These are phyloP conservation scores for Cadophora sp. DNA, from an alignment of 2,329 filamentous ascomycete species.

Conservation along the genomic window DNA sequence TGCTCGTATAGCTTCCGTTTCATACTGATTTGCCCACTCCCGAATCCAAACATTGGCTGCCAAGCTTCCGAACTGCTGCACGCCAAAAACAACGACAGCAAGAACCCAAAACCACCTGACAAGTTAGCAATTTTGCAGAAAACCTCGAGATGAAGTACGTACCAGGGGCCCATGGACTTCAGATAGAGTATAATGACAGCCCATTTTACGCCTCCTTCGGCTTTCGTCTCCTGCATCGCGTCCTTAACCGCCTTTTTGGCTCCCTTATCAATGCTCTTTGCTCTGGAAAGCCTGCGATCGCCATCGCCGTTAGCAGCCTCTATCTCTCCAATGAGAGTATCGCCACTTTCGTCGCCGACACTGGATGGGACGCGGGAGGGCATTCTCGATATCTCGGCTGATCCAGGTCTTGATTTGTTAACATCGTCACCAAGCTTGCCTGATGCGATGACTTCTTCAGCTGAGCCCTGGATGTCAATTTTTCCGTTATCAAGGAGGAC, in stretches of 20 bases:
- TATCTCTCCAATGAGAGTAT: slow-evolving; percentile 54
- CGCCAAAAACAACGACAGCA: slow-evolving; percentile 74
- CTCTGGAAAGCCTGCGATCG: slow-evolving; percentile 48
- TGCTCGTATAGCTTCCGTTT: slow-evolving; percentile 39
- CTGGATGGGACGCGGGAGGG: slow-evolving; percentile 82
- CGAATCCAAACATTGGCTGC: slow-evolving; percentile 95
- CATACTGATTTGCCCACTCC: slow-evolving; percentile 93
- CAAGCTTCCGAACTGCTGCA: slow-evolving; percentile 85
- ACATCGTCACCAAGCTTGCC: slow-evolving; percentile 89
- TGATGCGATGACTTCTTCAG: slow-evolving; percentile 81
- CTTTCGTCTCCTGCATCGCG: slow-evolving; percentile 77
- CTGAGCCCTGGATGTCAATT: slow-evolving; percentile 76
- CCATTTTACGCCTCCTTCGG: slow-evolving; percentile 86
- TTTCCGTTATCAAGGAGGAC: slow-evolving; percentile 89
- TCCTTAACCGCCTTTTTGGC: slow-evolving; percentile 55
- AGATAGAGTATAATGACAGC: slow-evolving; percentile 87
- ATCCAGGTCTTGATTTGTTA: slow-evolving; percentile 74
- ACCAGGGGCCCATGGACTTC: slow-evolving; percentile 88
- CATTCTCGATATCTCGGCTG: slow-evolving; percentile 72
- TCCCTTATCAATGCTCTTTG: slow-evolving; percentile 43
- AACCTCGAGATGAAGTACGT: slow-evolving; percentile 22
- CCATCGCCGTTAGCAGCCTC: slow-evolving; percentile 53
- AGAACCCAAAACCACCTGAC: slow-evolving; percentile 81
- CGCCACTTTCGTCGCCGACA: slow-evolving; percentile 66
- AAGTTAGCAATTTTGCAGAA: slow-evolving; percentile 25